Evolutionary conservation across 2,329 filamentous ascomycete species (phyloP).

Genomic region (Neospermospora avenae): DNA sequence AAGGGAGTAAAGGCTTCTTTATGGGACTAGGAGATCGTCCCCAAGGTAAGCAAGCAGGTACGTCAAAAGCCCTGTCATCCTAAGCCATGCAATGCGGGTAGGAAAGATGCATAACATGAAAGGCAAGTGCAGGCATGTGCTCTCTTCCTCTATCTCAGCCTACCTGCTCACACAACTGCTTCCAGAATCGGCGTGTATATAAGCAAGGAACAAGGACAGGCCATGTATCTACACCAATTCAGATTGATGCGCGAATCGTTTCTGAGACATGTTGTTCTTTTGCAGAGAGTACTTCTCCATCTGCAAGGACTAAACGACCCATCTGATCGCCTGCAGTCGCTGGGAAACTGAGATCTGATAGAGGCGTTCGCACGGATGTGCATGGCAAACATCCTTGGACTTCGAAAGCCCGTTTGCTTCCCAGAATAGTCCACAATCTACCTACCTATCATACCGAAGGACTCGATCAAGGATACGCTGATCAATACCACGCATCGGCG

Average conservation of each 20-base stretch:
- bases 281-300: slow-evolving; percentile 12
- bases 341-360: slow-evolving; percentile 15
- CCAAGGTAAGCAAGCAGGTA: not conserved
- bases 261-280: slow-evolving; percentile 16
- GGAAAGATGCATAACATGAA: not conserved
- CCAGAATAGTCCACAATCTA: not conserved
- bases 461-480: not conserved
- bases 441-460: not conserved
- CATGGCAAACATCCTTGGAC: slow-evolving; percentile 8
- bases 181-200: slow-evolving; percentile 13
- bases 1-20: slow-evolving; percentile 22
- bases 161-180: slow-evolving; percentile 22
- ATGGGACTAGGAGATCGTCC: slow-evolving; percentile 17
- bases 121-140: not conserved
- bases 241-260: slow-evolving; percentile 13
- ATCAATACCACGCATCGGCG: slow-evolving; percentile 1
- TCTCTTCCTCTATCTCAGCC: slow-evolving; percentile 3
- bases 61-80: not conserved
- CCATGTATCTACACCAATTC: slow-evolving; percentile 7
- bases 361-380: slow-evolving; percentile 2
- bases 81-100: slow-evolving; percentile 1
- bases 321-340: not conserved
- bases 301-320: slow-evolving; percentile 15
- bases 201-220: slow-evolving; percentile 21
- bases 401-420: slow-evolving; percentile 9